phyloP scores from a whole-genome alignment of 169 alveolate genomes.

The Toxoplasma gondii region DNA sequence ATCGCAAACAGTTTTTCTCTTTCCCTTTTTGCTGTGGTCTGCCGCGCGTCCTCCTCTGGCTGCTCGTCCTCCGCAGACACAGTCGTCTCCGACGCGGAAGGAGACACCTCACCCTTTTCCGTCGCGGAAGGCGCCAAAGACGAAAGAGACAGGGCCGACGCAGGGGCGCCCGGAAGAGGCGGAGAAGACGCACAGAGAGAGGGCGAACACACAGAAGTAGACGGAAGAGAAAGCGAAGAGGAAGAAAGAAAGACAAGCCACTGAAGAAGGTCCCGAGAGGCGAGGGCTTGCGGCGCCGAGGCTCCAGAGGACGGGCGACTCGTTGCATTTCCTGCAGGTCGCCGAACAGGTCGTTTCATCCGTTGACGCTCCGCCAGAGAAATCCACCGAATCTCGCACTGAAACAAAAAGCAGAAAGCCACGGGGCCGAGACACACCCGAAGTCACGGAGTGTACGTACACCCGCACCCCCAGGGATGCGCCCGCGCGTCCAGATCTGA shows the following conservation, averaged over 20 bases:
- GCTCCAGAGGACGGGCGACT: background rate
- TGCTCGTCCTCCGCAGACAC: background rate
- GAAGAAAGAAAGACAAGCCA: background rate
- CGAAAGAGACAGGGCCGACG: too few species aligned
- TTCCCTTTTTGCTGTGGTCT: background rate
- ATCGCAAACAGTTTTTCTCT: background rate
- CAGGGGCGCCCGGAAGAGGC: too few species aligned
- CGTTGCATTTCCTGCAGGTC: background rate
- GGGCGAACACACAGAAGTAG: too few species aligned
- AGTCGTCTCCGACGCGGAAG: background rate
- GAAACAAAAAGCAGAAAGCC: background rate
- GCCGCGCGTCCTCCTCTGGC: background rate
- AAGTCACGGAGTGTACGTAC: background rate
- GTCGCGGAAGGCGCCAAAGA: background rate
- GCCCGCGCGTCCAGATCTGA: too few species aligned
- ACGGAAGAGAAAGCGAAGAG: background rate
- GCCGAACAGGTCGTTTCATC: background rate
- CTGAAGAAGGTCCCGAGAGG: background rate
- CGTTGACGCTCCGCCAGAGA: conserved; percentile 2
- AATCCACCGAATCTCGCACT: conserved; percentile 18
- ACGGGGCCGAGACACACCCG: background rate
- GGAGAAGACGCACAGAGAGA: too few species aligned
- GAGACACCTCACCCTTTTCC: background rate
- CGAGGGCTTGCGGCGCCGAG: background rate
- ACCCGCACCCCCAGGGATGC: background rate